Evolutionary conservation across 352 stramenopile genomes (phyloP), one percentile per base, ranked within the genome.

Genomic region (Detonula confervacea): DNA sequence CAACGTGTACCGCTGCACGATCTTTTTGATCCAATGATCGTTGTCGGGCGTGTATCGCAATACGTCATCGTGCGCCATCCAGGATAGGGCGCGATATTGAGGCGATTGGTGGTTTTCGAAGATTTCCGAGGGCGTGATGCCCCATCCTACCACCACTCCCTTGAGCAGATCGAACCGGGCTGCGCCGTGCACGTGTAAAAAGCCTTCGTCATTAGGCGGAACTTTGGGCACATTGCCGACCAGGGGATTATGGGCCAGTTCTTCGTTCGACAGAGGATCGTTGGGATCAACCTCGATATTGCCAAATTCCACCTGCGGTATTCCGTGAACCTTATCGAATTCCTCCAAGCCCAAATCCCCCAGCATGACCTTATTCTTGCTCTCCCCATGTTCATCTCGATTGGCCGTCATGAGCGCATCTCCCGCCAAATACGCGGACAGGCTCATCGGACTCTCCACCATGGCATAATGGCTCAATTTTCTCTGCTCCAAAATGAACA

Each of bases 1-100:
- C 2, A 91, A 30, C 7, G 73, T 72, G 76, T 88, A 91, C 49
- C 85, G 61, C 55, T 91, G 85, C 11, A 88, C 67, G 1, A 88
- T 72, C 42, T 83, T 83, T 16, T 78, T 68, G 33, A 57, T 73
- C 25, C 60, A 67, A 24, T 47, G 42, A 33, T 77, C 68, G 42
- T 74, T 78, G 42, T 68, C 25, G 0, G 57, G 64, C 16, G 39
- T 27, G 8, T 42, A 33, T 20, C 49, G 65, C 54, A 80, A 54
- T 7, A 65, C 24, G 39, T 86, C 79, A 49, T 83, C 49, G 29
- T 73, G 72, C n/a, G 73, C 79, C 54, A 86, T 73, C 79, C 79
- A 86, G 42, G 73, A 8, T 9, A 86, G 29, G 8, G 73, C 79
- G 24, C 47, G 29, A 30, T 66, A 60, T 60, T 86, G 79, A 4